Percentiles rank a stretch among this genome's conserved stretches.
Evolutionary conservation across 805 yeast species (phyloP).

Genomic region (Candida broadrunensis): DNA sequence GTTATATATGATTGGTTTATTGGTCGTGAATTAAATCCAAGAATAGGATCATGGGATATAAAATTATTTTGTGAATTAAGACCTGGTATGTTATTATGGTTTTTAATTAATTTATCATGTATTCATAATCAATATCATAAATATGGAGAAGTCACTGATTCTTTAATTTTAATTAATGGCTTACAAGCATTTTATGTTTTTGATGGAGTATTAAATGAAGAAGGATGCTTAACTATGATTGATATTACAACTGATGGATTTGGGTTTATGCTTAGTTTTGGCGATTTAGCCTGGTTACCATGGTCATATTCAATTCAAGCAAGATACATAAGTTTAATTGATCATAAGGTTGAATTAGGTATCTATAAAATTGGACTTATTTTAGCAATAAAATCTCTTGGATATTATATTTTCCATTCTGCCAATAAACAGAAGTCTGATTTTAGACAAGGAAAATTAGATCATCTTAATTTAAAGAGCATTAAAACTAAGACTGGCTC

Average conservation of each 20-base stretch:
- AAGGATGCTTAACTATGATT: conserved; percentile 89
- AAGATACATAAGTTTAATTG: conserved; percentile 63
- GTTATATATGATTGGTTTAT: conserved; percentile 89
- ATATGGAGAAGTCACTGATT: conserved; percentile 61
- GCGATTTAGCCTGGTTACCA: conserved; percentile 91
- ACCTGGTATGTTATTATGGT: conserved; percentile 91
- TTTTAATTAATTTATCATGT: conserved; percentile 71
- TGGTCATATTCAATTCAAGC: conserved; percentile 87
- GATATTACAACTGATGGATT: conserved; percentile 96
- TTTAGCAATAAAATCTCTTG: conserved; percentile 49
- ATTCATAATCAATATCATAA: conserved; percentile 74
- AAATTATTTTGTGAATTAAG: conserved; percentile 90
- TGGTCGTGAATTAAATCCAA: conserved; percentile 93
- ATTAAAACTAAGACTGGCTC: conserved; percentile 77
- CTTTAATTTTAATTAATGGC: conserved; percentile 63
- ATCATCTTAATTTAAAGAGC: conserved; percentile 54
- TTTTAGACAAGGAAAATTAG: conserved; percentile 75
- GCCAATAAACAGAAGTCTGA: conserved; percentile 82
- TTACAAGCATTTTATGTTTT: conserved; percentile 80
- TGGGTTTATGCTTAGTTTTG: conserved; percentile 94
- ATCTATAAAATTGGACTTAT: conserved; percentile 35
- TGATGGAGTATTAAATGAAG: conserved; percentile 91
- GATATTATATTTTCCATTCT: conserved; percentile 79
- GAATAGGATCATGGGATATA: conserved; percentile 81
- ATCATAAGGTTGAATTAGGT: conserved; percentile 57